Base-by-base conservation (phyloP, 805 yeast genomes). In the Pichia californica region DNA sequence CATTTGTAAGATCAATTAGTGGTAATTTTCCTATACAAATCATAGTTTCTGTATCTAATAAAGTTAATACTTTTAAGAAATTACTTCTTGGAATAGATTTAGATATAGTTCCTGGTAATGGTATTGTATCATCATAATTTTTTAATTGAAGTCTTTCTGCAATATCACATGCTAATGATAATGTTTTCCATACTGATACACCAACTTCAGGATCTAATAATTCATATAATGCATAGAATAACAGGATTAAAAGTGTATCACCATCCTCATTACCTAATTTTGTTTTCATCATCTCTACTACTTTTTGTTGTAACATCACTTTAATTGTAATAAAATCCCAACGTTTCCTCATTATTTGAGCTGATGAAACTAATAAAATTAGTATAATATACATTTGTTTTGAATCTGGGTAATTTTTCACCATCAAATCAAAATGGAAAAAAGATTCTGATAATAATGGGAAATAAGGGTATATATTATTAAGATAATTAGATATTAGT, bases 121-220 rank as follows among this genome's bases (percentile, higher is more conserved):
- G 45, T 7, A 27, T 34, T 3, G 36, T 18, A 19, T 41, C 36
- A 15, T 39, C 34, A n/a, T 45, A 15, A 29, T 42, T 47, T 7
- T 52, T 44, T 3, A 51, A 20, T 10, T 50, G 40, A 6, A 50
- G 19, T 25, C 42, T 49, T 26, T 53, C 55, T 2, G 52, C 55
- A 14, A 49, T 15, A 5, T 31, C 44, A 40, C 54, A 47, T 5
- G 56, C 53, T 4, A 46, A 26, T 10, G 51, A 38, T 8, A 52
- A 19, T 3, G 49, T 43, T 32, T 48, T 52, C 53, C 52, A 48
- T 15, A 46, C 29, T 1, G 47, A 15, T 14, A 26, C 46, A 3
- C 55, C 55, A 14, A 23, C 14, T 26, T 51, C 52, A 7, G 55
- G 57, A 31, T 52, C 53, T 7, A 52, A 36, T 5, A 41, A 10